Conservation (phyloP, 176 grass and related monocot species). For the Avena sativa region DNA sequence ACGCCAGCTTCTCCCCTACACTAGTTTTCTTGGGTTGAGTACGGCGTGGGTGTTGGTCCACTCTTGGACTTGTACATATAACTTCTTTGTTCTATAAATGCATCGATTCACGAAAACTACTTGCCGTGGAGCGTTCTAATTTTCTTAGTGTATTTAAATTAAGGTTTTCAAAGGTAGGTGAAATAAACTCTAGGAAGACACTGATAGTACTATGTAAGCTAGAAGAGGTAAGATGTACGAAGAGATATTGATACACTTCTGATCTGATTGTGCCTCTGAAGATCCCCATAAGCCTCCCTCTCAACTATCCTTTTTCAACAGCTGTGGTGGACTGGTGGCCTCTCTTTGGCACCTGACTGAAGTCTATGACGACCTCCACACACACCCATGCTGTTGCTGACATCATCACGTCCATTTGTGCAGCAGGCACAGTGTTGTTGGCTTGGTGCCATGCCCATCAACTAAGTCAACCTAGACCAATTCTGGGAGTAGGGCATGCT, state of each 20-base stretch:
- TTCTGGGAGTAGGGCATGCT: not conserved
- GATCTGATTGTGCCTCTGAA: not conserved
- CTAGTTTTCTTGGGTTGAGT: too few species aligned
- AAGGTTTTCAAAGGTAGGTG: not conserved
- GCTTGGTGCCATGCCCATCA: not conserved
- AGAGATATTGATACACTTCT: not conserved
- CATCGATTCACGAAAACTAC: too few species aligned
- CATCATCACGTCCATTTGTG: not conserved
- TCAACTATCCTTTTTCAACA: not conserved
- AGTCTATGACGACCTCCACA: not conserved
- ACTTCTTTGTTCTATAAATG: too few species aligned
- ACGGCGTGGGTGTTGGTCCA: too few species aligned
- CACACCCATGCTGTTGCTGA: conserved; percentile 7
- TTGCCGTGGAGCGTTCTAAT: not conserved
- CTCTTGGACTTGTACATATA: too few species aligned
- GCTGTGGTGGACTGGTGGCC: conserved; percentile 11
- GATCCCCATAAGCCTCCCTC: not conserved
- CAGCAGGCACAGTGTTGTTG: not conserved
- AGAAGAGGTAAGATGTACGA: not conserved
- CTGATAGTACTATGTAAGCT: not conserved
- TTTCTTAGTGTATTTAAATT: not conserved
- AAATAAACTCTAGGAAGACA: not conserved
- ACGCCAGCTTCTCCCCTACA: too few species aligned
- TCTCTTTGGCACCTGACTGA: conserved; percentile 1
- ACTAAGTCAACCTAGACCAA: not conserved